Evolutionary conservation across 805 yeast species (phyloP).

Genomic region (Lachancea lanzarotensis): DNA sequence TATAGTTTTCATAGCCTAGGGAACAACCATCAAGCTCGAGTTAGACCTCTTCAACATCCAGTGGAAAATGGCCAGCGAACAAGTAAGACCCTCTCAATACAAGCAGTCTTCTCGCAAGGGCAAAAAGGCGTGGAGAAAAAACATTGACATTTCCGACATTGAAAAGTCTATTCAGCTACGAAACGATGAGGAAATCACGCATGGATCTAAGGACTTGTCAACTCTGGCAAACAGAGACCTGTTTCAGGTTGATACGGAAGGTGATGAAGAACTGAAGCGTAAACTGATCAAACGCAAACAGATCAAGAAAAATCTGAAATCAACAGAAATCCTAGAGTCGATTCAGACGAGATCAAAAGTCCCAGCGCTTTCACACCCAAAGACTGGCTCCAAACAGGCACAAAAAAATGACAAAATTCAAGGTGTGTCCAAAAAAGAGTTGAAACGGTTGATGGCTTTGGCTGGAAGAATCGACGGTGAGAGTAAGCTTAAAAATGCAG

Average conservation of each 20-base stretch:
- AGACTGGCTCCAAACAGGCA: constrained; percentile 33
- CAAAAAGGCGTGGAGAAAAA: constrained; percentile 93
- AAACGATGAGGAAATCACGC: constrained; percentile 47
- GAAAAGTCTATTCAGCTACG: constrained; percentile 62
- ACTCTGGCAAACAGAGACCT: constrained; percentile 24
- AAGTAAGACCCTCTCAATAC: constrained; percentile 48
- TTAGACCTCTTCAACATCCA: neutral
- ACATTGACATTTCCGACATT: constrained; percentile 78
- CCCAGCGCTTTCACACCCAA: constrained; percentile 46
- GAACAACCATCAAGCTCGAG: neutral
- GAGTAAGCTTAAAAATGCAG: constrained; percentile 42
- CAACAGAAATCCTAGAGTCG: constrained; percentile 65
- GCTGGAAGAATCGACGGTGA: constrained; percentile 68
- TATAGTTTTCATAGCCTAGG: constrained; percentile 7
- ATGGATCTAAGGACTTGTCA: constrained; percentile 28
- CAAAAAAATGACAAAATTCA: constrained; percentile 36
- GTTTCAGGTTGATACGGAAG: constrained; percentile 57
- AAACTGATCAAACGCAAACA: constrained; percentile 36
- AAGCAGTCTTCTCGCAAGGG: constrained; percentile 84
- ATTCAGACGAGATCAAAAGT: constrained; percentile 56
- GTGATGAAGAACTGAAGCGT: constrained; percentile 42
- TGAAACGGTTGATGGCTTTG: constrained; percentile 59
- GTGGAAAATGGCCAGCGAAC: constrained; percentile 16
- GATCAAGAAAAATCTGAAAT: constrained; percentile 43
- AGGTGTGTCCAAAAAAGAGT: constrained; percentile 58